phyloP scores from a whole-genome alignment of 2,329 filamentous ascomycete genomes.

The Fusarium anthophilum region DNA sequence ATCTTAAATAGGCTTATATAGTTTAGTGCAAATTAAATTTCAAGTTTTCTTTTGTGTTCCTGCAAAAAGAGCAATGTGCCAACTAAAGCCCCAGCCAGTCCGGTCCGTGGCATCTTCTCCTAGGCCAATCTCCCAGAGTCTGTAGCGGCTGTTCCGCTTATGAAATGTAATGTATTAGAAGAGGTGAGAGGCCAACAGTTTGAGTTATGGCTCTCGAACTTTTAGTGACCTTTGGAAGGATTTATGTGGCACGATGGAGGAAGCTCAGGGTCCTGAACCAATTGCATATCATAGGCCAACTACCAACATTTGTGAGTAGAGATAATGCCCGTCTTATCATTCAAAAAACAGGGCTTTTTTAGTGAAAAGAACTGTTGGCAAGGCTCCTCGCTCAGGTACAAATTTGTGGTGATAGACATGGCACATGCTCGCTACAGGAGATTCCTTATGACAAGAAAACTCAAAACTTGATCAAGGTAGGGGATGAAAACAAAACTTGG shows the following conservation, averaged over 20 bases:
- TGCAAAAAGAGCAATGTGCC: not conserved
- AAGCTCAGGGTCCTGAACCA: not conserved
- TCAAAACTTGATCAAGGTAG: not conserved
- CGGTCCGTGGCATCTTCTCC: not conserved
- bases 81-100: not conserved
- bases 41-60: accelerated
- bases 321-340: not conserved
- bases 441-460: not conserved
- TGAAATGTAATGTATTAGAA: conserved; percentile 3
- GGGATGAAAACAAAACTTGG: too few species aligned
- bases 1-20: accelerated
- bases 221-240: not conserved
- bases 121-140: not conserved
- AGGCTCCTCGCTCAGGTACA: not conserved
- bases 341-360: not conserved
- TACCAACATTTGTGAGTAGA: not conserved
- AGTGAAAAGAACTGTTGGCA: not conserved
- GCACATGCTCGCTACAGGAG: not conserved
- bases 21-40: not conserved
- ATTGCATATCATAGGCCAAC: not conserved
- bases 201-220: not conserved
- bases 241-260: not conserved
- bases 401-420: not conserved
- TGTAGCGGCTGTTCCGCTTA: not conserved
- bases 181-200: not conserved